These are phyloP conservation scores for Grosmannia serpens DNA, from an alignment of 2,329 filamentous ascomycete genomes.

Conservation along the genomic window DNA sequence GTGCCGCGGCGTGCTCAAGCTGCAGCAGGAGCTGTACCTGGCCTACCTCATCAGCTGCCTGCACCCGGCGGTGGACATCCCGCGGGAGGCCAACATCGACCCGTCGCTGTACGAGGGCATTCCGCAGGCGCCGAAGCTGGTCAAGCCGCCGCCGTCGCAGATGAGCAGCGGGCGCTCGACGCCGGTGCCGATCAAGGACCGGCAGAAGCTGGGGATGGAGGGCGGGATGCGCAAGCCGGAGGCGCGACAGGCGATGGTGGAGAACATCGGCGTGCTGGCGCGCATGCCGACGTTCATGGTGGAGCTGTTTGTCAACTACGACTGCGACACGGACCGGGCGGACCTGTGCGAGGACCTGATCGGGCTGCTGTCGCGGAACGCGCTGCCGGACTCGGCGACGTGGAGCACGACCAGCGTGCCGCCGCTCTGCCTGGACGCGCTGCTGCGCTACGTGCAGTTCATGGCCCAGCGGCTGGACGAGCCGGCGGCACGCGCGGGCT, in stretches of 20 bases:
- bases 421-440: slow-evolving; percentile 81
- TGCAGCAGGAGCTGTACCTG: slow-evolving; percentile 92
- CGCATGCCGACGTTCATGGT: slow-evolving; percentile 91
- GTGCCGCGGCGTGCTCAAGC: slow-evolving; percentile 78
- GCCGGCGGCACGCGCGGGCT: slow-evolving; percentile 44
- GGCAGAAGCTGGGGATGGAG: slow-evolving; percentile 85
- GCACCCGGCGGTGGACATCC: slow-evolving; percentile 89
- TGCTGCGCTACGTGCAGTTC: slow-evolving; percentile 84
- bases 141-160: slow-evolving; percentile 66
- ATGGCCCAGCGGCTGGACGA: slow-evolving; percentile 78
- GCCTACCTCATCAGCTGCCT: slow-evolving; percentile 91
- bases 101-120: slow-evolving; percentile 87
- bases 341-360: slow-evolving; percentile 95
- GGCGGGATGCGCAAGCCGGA: slow-evolving; percentile 87
- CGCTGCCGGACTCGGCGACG: slow-evolving; percentile 90
- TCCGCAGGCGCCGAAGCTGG: slow-evolving; percentile 77
- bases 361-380: slow-evolving; percentile 82
- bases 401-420: slow-evolving; percentile 99
- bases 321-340: slow-evolving; percentile 82
- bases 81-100: slow-evolving; percentile 79
- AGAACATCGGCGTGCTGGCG: slow-evolving; percentile 83
- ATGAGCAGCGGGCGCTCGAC: slow-evolving; percentile 71
- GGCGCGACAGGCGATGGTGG: slow-evolving; percentile 94
- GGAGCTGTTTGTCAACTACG: slow-evolving; percentile 95
- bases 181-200: slow-evolving; percentile 82